Evolutionary conservation across 108 stramenopile genomes (phyloP), one percentile per base, ranked within the genome.

Genomic region (Mayamaea pseudoterrestris): DNA sequence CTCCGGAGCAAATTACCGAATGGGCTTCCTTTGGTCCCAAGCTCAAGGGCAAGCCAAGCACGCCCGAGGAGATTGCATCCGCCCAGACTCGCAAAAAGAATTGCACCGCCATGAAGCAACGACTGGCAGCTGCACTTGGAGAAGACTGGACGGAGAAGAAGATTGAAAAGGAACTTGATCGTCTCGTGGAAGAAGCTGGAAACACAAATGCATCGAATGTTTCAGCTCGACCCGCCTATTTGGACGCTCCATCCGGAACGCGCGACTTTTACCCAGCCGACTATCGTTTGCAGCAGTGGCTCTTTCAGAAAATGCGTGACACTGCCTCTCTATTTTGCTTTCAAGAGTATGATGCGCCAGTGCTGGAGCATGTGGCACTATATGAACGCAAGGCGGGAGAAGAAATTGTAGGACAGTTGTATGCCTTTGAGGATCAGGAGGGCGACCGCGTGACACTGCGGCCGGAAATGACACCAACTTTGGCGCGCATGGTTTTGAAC

Each of bases 351-450:
- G 96, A 97, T 50, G 83, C 96, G 1, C 96, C 96, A 5, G 91
- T 97, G 2, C 61, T 97, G 35, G 96, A 97, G 60, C 68, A 66
- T 37, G 90, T 85, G 32, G 48, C 66, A 14, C 52, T 97, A 17
- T 97, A 95, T 62, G 83, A 90, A 26, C 90, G 96, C 44, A 97
- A 97, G 73, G 93, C 92, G 1, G 96, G 96, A 3, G 96, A 97
- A 65, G 96, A 97, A 65, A 93, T 97, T 34, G 92, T 93, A 2
- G 71, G 81, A 41, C 96, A 97, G 68, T 80, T 97, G 44, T 97
- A 93, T 74, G 84, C 82, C 59, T 97, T 97, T 58, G 63, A 71
- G 30, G 94, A 93, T 56, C 92, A 93, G 69, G 89, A 90, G 20
- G 86, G 65, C 2, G 49, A 90, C n/a, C 53, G 58, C 11, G 84